These are phyloP conservation scores for Fraxinus nigra DNA, from an alignment of 305 asterid genomes.

Conservation along the genomic window DNA sequence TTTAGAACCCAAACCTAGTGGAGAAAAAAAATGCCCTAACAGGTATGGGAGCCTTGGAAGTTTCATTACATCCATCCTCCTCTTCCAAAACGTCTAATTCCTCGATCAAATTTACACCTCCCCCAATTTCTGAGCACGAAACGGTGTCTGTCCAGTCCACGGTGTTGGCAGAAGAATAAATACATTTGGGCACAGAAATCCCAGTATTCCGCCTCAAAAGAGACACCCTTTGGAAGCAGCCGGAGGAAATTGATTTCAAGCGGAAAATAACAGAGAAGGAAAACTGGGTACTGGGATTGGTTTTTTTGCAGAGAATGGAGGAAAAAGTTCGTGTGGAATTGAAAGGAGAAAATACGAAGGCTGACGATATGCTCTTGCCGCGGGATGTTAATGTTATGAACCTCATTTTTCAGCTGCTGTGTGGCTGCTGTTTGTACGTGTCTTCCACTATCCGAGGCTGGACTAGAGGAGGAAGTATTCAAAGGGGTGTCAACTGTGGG, in stretches of 20 bases:
- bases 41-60: slow-evolving; percentile 48
- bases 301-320: slow-evolving; percentile 28
- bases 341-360: slow-evolving; percentile 19
- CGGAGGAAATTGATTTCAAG: neutral
- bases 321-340: slow-evolving; percentile 20
- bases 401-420: slow-evolving; percentile 30
- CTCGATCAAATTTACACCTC: slow-evolving; percentile 13
- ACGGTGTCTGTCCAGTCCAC: slow-evolving; percentile 50
- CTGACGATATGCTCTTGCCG: slow-evolving; percentile 27
- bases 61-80: slow-evolving; percentile 36
- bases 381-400: slow-evolving; percentile 33
- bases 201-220: slow-evolving; percentile 26
- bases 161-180: slow-evolving; percentile 43
- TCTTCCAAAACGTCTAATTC: slow-evolving; percentile 29
- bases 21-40: slow-evolving; percentile 90
- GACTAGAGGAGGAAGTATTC: neutral
- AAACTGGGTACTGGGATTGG: neutral
- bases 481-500: neutral
- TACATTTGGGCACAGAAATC: slow-evolving; percentile 36
- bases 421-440: neutral
- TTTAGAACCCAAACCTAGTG: slow-evolving; percentile 56
- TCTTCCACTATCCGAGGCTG: neutral
- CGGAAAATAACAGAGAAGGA: slow-evolving; percentile 21
- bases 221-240: slow-evolving; percentile 2
- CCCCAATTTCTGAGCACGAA: slow-evolving; percentile 33